Evolutionary conservation across 139 green algal species (phyloP).

Genomic region (Marvania coccoides): DNA sequence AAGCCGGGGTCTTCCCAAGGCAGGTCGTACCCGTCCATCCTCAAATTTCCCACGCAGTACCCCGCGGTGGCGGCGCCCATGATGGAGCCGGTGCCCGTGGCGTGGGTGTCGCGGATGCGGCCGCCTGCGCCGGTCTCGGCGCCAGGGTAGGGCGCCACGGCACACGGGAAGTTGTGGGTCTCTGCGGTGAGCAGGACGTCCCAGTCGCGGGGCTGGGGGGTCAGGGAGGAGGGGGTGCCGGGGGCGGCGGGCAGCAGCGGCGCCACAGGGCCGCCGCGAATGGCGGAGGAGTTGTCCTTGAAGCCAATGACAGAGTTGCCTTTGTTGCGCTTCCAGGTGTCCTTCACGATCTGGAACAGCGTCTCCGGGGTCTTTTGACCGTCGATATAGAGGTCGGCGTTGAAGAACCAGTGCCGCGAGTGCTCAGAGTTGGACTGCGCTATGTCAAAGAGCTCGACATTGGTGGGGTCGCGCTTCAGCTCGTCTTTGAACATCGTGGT

Average conservation of each 20-base stretch:
- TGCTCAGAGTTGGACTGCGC: slow-evolving; percentile 91
- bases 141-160: slow-evolving; percentile 87
- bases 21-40: slow-evolving; percentile 44
- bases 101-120: slow-evolving; percentile 96
- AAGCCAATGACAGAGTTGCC: slow-evolving; percentile 97
- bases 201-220: slow-evolving; percentile 67
- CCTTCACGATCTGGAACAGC: slow-evolving; percentile 81
- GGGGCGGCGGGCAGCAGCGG: slow-evolving; percentile 70
- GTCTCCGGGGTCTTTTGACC: slow-evolving; percentile 52
- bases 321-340: slow-evolving; percentile 63
- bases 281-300: slow-evolving; percentile 97
- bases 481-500: slow-evolving; percentile 77
- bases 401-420: slow-evolving; percentile 89
- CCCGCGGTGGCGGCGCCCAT: slow-evolving; percentile 89
- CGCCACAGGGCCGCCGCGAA: slow-evolving; percentile 50
- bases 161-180: slow-evolving; percentile 99
- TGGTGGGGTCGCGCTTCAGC: slow-evolving; percentile 92
- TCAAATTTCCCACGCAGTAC: slow-evolving; percentile 96
- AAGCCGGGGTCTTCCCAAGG: slow-evolving; percentile 38
- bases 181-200: slow-evolving; percentile 98
- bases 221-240: slow-evolving; percentile 62
- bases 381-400: slow-evolving; percentile 85
- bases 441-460: slow-evolving; percentile 99
- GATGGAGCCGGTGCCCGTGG: slow-evolving; percentile 93
- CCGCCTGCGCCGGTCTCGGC: slow-evolving; percentile 95